phyloP scores from a whole-genome alignment of 225 moss, liverwort and hornwort species.

The Pseudisothecium myosuroides region DNA sequence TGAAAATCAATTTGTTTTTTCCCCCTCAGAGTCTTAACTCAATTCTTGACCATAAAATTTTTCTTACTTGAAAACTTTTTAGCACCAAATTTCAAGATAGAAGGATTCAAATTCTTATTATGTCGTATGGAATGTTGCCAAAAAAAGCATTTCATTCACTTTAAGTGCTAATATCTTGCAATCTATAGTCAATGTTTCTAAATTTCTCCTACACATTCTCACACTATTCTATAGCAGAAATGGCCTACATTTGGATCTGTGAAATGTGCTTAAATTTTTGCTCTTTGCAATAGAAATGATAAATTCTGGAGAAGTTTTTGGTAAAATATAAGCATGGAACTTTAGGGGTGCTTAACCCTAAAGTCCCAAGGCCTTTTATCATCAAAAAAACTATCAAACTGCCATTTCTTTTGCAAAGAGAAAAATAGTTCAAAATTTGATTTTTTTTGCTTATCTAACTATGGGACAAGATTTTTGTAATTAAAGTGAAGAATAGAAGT shows the following conservation, averaged over 20 bases:
- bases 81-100: neutral
- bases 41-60: neutral
- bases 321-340: neutral
- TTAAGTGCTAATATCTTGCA: neutral
- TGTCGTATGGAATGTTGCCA: accelerated
- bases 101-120: neutral
- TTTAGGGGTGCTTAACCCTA: neutral
- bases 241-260: neutral
- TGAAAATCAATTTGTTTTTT: neutral
- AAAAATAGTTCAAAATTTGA: accelerated
- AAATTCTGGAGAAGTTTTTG: accelerated
- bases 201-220: neutral
- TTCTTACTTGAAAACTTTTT: too few relatives aligned
- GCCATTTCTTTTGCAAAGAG: neutral
- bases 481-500: neutral
- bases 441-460: neutral
- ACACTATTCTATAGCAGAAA: accelerated
- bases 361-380: neutral
- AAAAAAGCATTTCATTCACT: neutral
- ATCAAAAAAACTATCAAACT: neutral
- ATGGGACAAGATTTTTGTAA: neutral
- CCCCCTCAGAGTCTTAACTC: accelerated
- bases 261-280: neutral
- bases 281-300: neutral
- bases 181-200: neutral